These are phyloP conservation scores for Calendula officinalis DNA, from an alignment of 129 eudicot species.

Conservation along the genomic window DNA sequence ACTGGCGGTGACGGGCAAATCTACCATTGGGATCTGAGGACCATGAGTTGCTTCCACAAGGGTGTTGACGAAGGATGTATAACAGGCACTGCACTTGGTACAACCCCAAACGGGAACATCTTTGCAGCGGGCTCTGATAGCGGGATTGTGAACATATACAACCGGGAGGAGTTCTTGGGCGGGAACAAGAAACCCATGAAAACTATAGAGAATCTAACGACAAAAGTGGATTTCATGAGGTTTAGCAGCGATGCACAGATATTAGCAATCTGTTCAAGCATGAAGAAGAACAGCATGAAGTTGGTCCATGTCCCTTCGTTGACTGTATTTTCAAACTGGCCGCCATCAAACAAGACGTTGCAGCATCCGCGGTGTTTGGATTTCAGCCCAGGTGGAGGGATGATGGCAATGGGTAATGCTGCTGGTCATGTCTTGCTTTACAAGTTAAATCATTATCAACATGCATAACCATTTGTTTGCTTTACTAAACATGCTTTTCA, in stretches of 20 bases:
- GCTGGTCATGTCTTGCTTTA: slow-evolving; percentile 73
- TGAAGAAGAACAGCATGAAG: slow-evolving; percentile 75
- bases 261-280: slow-evolving; percentile 77
- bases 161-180: slow-evolving; percentile 73
- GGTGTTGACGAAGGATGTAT: slow-evolving; percentile 89
- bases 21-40: slow-evolving; percentile 92
- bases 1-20: slow-evolving; percentile 94
- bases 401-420: slow-evolving; percentile 90
- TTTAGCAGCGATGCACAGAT: slow-evolving; percentile 74
- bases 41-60: slow-evolving; percentile 72
- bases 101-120: slow-evolving; percentile 57
- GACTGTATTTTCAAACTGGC: slow-evolving; percentile 95
- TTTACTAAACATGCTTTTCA: background rate
- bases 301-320: slow-evolving; percentile 81
- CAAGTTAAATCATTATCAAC: slow-evolving; percentile 85
- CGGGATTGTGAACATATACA: slow-evolving; percentile 87
- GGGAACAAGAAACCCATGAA: slow-evolving; percentile 85
- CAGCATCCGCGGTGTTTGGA: slow-evolving; percentile 69
- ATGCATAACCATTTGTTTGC: slow-evolving; percentile 39
- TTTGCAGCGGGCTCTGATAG: slow-evolving; percentile 93
- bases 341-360: slow-evolving; percentile 49
- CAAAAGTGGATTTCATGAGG: slow-evolving; percentile 72
- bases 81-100: slow-evolving; percentile 59
- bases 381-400: slow-evolving; percentile 90
- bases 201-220: slow-evolving; percentile 62